A percentile compares a stretch with the other conserved stretches of the same genome.
phyloP scores from a whole-genome alignment of 768 basidiomycete species.

The Collybia sordida region DNA sequence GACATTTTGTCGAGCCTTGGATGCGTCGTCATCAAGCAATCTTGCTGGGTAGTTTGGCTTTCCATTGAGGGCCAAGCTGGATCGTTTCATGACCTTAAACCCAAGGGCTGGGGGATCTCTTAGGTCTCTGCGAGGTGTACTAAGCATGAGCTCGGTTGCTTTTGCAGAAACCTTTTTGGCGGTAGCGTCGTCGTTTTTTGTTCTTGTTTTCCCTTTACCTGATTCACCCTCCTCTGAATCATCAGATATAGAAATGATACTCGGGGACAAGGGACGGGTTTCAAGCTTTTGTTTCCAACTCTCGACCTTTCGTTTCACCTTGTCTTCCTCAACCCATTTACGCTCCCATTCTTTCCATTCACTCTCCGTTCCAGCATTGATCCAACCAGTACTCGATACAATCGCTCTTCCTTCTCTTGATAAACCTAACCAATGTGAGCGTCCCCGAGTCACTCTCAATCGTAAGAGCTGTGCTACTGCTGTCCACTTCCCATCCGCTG shows the following conservation, averaged over 20 bases:
- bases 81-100: conserved; percentile 45
- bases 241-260: conserved; percentile 10
- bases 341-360: conserved; percentile 50
- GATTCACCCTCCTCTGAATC: background rate
- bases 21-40: background rate
- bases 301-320: conserved; percentile 23
- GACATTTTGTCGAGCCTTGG: background rate
- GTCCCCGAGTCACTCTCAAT: conserved; percentile 38
- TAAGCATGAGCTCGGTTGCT: background rate
- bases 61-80: conserved; percentile 15
- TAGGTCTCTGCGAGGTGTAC: background rate
- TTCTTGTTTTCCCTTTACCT: background rate
- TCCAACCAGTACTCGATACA: conserved; percentile 31
- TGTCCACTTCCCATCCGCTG: conserved; percentile 48
- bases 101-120: conserved; percentile 31
- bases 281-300: conserved; percentile 23
- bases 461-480: conserved; percentile 37
- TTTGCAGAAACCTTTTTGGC: conserved; percentile 4
- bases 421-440: conserved; percentile 28
- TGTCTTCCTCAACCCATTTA: conserved; percentile 25
- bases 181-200: background rate
- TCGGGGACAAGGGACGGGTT: background rate
- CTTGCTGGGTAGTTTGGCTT: conserved; percentile 22
- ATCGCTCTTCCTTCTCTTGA: conserved; percentile 17
- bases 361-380: conserved; percentile 41